phyloP scores from a whole-genome alignment of 2,329 filamentous ascomycete species.

The Claviceps sorghi region DNA sequence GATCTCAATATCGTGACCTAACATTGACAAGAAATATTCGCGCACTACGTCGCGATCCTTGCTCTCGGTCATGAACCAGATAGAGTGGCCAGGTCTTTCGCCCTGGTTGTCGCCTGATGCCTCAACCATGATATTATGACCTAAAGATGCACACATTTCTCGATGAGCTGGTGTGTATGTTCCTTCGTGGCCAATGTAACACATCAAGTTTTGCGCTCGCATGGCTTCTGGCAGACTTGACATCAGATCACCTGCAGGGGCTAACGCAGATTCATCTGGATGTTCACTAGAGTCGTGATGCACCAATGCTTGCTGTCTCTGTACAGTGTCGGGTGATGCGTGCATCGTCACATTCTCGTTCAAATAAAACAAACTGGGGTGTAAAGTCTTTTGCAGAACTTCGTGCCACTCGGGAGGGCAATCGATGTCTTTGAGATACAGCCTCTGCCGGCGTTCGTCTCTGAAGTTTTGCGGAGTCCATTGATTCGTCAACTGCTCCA shows the following conservation, averaged over 20 bases:
- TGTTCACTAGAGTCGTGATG: constrained; percentile 24
- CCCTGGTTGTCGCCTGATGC: constrained; percentile 59
- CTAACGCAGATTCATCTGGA: constrained; percentile 41
- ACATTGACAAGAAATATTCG: constrained; percentile 83
- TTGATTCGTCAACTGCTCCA: constrained; percentile 71
- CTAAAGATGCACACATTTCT: constrained; percentile 93
- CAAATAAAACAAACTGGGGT: constrained; percentile 73
- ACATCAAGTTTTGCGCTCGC: constrained; percentile 95
- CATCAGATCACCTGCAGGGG: constrained; percentile 82
- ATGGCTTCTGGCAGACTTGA: constrained; percentile 74
- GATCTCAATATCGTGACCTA: constrained; percentile 93
- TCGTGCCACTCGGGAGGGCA: constrained; percentile 79
- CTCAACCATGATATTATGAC: constrained; percentile 98
- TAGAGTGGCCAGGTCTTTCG: constrained; percentile 72
- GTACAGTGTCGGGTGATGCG: constrained; percentile 3
- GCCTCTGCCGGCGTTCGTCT: constrained; percentile 65
- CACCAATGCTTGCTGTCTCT: constrained; percentile 14
- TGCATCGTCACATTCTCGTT: constrained; percentile 55
- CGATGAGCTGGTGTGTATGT: constrained; percentile 91
- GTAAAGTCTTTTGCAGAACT: constrained; percentile 62
- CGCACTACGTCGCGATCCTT: constrained; percentile 82
- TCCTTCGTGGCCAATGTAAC: constrained; percentile 92
- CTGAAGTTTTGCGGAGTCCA: constrained; percentile 63
- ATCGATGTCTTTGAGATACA: constrained; percentile 96
- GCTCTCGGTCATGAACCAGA: constrained; percentile 98